These are phyloP conservation scores for Phytophthora cactorum DNA, from an alignment of 352 stramenopile genomes.

Conservation along the genomic window DNA sequence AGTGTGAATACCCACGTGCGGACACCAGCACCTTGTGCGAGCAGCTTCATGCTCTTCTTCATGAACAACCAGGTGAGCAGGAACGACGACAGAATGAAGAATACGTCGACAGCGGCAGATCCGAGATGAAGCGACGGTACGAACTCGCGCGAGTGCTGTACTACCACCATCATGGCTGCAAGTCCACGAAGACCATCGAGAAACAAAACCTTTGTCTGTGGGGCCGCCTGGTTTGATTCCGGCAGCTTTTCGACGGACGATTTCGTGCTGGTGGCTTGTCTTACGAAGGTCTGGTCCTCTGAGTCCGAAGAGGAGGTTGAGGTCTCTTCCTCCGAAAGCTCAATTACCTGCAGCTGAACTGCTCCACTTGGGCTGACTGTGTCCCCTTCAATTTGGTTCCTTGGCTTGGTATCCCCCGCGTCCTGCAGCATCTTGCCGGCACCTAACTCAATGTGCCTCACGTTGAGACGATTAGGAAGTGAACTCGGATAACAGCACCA, in stretches of 20 bases:
- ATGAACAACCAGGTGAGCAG: conserved; percentile 48
- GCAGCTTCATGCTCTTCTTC: conserved; percentile 36
- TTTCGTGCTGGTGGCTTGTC: conserved; percentile 11
- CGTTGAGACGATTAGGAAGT: conserved; percentile 5
- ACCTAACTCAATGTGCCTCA: background rate
- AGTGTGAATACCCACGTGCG: conserved; percentile 28
- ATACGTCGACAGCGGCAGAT: conserved; percentile 39
- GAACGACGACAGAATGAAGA: conserved; percentile 57
- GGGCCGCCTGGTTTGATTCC: background rate
- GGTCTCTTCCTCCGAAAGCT: conserved; percentile 21
- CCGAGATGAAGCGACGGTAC: conserved; percentile 27
- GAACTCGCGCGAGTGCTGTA: conserved; percentile 30
- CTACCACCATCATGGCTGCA: conserved; percentile 41
- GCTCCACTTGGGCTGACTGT: background rate
- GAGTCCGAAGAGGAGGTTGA: conserved; percentile 16
- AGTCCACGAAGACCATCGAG: conserved; percentile 50
- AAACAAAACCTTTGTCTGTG: conserved; percentile 28
- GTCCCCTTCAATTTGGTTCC: conserved; percentile 1
- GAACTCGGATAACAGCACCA: background rate
- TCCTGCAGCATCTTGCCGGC: conserved; percentile 13
- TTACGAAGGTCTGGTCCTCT: conserved; percentile 19
- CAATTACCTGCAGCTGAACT: conserved; percentile 9
- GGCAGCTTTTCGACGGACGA: conserved; percentile 8
- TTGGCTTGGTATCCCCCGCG: background rate
- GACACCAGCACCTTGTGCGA: conserved; percentile 23